Conservation (phyloP, 306 rosid genomes). For the Coriaria nepalensis region DNA sequence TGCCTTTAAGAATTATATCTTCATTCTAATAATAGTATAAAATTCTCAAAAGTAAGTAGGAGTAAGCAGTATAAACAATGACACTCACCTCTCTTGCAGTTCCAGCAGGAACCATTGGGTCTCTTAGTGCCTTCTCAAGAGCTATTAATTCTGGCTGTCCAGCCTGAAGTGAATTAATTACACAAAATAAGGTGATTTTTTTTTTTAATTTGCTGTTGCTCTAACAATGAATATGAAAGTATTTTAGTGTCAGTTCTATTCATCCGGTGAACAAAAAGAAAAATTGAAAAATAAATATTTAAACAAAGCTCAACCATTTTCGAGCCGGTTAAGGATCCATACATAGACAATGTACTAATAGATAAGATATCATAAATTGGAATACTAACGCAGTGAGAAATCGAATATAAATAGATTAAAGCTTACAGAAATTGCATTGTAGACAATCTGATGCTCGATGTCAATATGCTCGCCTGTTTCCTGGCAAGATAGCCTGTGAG, state of each 20-base stretch:
- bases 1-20: slow-evolving; percentile 13
- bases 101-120: slow-evolving; percentile 81
- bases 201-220: no score
- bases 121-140: slow-evolving; percentile 75
- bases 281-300: no score
- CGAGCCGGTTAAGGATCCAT: no score
- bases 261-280: no score
- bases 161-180: slow-evolving; percentile 33
- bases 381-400: background rate
- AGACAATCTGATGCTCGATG: slow-evolving; percentile 74
- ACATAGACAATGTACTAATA: no score
- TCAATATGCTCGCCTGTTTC: slow-evolving; percentile 89
- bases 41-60: slow-evolving; percentile 3
- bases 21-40: background rate
- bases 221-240: no score
- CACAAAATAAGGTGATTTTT: no score
- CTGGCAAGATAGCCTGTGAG: slow-evolving; percentile 74
- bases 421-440: slow-evolving; percentile 66
- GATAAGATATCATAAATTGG: no score
- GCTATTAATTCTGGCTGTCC: slow-evolving; percentile 88
- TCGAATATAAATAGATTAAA: background rate
- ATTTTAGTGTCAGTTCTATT: no score
- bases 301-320: no score
- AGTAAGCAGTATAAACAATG: slow-evolving; percentile 2
- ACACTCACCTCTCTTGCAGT: slow-evolving; percentile 68